phyloP scores from a whole-genome alignment of 495 filamentous ascomycete species.

The Antarctomyces pellizariae region DNA sequence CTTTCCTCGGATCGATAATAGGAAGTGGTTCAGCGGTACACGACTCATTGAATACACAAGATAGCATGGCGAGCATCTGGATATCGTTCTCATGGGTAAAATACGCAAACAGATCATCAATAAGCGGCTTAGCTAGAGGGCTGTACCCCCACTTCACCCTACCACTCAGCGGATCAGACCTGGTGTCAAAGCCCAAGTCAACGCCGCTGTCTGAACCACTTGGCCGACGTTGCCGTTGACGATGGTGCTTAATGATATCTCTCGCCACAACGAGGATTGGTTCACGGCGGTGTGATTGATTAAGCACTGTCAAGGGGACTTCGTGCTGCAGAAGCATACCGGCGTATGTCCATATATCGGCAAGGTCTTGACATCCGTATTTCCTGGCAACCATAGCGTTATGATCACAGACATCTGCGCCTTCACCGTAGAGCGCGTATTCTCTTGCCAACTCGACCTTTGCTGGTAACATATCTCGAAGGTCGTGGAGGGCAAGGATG shows the following conservation, averaged over 20 bases:
- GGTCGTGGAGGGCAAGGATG: conserved; percentile 43
- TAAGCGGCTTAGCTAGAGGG: conserved; percentile 56
- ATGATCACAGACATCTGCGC: conserved; percentile 52
- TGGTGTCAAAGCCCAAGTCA: conserved; percentile 13
- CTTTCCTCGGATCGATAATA: conserved; percentile 21
- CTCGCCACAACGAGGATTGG: conserved; percentile 38
- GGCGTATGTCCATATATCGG: conserved; percentile 65
- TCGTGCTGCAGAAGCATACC: conserved; percentile 54
- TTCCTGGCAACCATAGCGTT: conserved; percentile 60
- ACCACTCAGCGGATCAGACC: conserved; percentile 19
- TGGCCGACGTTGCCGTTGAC: conserved; percentile 14
- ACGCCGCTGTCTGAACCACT: conserved; percentile 25
- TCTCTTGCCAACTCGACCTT: conserved; percentile 50
- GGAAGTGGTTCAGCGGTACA: conserved; percentile 22
- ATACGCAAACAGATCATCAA: conserved; percentile 44
- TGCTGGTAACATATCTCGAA: conserved; percentile 44
- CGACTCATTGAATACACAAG: conserved; percentile 62
- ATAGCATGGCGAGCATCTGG: conserved; percentile 90
- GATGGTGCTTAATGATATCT: conserved; percentile 13
- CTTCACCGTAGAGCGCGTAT: conserved; percentile 69
- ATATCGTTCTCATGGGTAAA: conserved; percentile 62
- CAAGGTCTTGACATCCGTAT: conserved; percentile 48
- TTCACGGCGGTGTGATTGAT: conserved; percentile 22
- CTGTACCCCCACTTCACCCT: conserved; percentile 70
- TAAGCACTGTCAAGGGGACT: conserved; percentile 41